A percentile compares a stretch with the other conserved stretches of the same genome.
Conservation (phyloP, 225 moss, liverwort and hornwort species). For the Straminergon stramineum region DNA sequence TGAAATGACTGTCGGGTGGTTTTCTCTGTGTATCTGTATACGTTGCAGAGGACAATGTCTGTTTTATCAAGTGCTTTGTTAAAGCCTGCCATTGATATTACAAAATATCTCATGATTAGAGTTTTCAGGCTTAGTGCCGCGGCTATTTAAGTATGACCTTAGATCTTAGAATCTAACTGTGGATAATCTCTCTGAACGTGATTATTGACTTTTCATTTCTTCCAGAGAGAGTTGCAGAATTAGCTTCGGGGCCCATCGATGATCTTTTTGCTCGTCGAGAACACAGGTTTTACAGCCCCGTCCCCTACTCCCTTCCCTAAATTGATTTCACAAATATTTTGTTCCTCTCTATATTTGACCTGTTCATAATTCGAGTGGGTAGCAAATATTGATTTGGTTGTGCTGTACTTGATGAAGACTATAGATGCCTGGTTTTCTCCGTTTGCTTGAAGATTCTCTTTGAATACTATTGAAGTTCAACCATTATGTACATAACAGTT, state of each 20-base stretch:
- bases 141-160: neutral
- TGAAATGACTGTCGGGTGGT: neutral
- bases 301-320: neutral
- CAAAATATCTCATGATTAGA: neutral
- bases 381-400: neutral
- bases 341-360: neutral
- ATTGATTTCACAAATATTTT: neutral
- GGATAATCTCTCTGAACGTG: neutral
- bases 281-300: conserved; percentile 51
- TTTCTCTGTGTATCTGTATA: neutral
- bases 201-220: neutral
- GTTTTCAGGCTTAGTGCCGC: neutral
- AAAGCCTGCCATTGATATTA: neutral
- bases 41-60: neutral
- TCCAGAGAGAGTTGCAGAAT: conserved; percentile 57
- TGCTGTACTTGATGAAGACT: neutral
- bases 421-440: neutral
- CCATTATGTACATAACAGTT: neutral
- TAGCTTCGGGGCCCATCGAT: conserved; percentile 91
- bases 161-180: neutral
- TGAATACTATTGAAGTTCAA: neutral
- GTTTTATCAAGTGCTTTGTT: neutral
- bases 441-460: neutral
- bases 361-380: neutral
- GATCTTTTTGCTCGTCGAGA: conserved; percentile 96